A percentile compares a stretch with the other conserved stretches of the same genome.
These are phyloP conservation scores for Cercophora samala DNA, from an alignment of 495 filamentous ascomycete species.

Conservation along the genomic window DNA sequence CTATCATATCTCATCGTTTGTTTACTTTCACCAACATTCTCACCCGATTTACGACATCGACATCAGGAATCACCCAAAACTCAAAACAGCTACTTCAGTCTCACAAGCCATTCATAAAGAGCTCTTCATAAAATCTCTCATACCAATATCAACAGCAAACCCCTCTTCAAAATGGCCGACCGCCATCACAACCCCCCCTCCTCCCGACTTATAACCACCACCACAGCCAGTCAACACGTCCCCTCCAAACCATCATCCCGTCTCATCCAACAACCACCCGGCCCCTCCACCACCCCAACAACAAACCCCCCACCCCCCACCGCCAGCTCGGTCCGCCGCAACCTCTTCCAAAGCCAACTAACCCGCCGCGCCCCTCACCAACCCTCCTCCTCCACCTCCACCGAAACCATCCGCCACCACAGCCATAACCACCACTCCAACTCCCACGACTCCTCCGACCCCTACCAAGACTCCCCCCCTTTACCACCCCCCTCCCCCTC, in stretches of 20 bases:
- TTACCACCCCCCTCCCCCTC: constrained; percentile 37
- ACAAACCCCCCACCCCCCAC: constrained; percentile 5
- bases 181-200: constrained; percentile 13
- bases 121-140: background rate
- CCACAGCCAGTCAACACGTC: background rate
- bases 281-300: constrained; percentile 13
- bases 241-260: constrained; percentile 3
- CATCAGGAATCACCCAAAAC: background rate
- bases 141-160: background rate
- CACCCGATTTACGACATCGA: background rate
- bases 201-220: constrained; percentile 9
- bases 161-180: constrained; percentile 17
- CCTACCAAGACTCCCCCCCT: constrained; percentile 1
- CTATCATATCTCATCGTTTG: background rate
- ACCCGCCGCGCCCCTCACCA: constrained; percentile 53
- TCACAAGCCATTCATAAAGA: background rate
- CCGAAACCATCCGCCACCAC: constrained; percentile 35
- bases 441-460: constrained; percentile 23
- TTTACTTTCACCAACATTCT: constrained; percentile 9
- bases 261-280: constrained; percentile 12
- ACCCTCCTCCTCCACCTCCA: constrained; percentile 41
- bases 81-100: background rate
- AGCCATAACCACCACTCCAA: constrained; percentile 30
- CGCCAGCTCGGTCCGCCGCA: constrained; percentile 55
- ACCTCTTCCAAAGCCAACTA: constrained; percentile 70